Conservation (phyloP, 345 rosid genomes). For the Boechera divaricarpa region DNA sequence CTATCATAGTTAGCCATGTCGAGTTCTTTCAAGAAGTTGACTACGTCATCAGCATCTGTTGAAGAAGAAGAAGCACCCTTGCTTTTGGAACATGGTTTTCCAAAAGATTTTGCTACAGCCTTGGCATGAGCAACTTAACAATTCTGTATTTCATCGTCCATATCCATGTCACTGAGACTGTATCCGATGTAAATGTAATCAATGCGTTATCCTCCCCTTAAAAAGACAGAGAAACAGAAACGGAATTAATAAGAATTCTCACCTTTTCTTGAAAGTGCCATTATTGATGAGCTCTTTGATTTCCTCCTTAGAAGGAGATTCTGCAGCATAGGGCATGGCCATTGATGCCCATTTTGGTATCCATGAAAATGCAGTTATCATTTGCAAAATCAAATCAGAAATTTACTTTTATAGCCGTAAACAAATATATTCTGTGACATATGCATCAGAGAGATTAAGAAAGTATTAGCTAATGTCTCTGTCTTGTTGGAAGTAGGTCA, state of each 20-base stretch:
- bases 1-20: conserved; percentile 85
- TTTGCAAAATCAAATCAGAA: conserved; percentile 28
- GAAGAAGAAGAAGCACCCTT: conserved; percentile 46
- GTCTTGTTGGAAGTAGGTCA: no score
- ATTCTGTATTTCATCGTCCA: conserved; percentile 48
- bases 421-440: no score
- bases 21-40: conserved; percentile 69
- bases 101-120: conserved; percentile 68
- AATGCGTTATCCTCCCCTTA: not conserved
- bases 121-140: conserved; percentile 58
- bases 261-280: conserved; percentile 53
- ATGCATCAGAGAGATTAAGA: no score
- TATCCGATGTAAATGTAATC: not conserved
- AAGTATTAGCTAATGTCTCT: no score
- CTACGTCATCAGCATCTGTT: conserved; percentile 52
- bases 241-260: not conserved
- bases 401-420: no score
- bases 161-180: conserved; percentile 50
- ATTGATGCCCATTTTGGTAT: conserved; percentile 76
- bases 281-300: conserved; percentile 64
- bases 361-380: conserved; percentile 87
- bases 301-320: conserved; percentile 70
- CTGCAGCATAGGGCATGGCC: conserved; percentile 60
- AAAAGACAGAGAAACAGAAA: not conserved
- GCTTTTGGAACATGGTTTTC: conserved; percentile 50